These are phyloP conservation scores for Nissolia schottii DNA, from an alignment of 306 rosid genomes.

Conservation along the genomic window DNA sequence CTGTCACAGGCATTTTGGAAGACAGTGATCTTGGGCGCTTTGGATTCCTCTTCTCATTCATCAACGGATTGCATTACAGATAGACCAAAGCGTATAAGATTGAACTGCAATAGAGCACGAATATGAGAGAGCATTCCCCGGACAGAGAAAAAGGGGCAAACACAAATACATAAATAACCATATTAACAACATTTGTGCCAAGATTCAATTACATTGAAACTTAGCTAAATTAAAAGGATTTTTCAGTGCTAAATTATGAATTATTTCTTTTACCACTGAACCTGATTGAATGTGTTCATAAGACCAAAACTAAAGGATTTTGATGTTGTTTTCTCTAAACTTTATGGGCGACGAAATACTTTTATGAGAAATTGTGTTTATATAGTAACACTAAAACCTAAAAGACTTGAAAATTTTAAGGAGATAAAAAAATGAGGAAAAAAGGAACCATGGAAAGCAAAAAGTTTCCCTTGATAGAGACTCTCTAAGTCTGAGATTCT, in stretches of 20 bases:
- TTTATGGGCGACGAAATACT: background rate
- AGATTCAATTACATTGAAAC: conserved; percentile 18
- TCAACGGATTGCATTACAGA: conserved; percentile 77
- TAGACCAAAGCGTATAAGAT: conserved; percentile 19
- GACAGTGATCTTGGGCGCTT: conserved; percentile 58
- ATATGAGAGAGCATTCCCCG: conserved; percentile 16
- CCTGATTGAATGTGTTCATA: background rate
- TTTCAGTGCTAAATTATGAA: background rate
- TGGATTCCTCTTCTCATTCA: conserved; percentile 54
- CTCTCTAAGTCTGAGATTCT: conserved; percentile 3
- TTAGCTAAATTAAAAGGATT: background rate
- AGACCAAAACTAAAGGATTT: background rate
- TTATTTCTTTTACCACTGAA: background rate
- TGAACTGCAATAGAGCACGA: conserved; percentile 30
- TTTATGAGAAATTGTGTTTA: background rate
- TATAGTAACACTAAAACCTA: conserved; percentile 1
- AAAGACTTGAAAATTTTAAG: background rate
- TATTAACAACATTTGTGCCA: background rate
- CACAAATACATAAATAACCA: background rate
- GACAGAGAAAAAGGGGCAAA: background rate
- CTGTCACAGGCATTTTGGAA: conserved; percentile 70
- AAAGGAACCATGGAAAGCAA: background rate
- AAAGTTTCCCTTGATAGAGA: conserved; percentile 17
- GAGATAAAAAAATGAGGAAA: background rate
- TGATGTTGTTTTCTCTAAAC: background rate